Base-by-base conservation (phyloP, 2,329 filamentous ascomycete genomes). In the Pleoardoris graminearum region DNA sequence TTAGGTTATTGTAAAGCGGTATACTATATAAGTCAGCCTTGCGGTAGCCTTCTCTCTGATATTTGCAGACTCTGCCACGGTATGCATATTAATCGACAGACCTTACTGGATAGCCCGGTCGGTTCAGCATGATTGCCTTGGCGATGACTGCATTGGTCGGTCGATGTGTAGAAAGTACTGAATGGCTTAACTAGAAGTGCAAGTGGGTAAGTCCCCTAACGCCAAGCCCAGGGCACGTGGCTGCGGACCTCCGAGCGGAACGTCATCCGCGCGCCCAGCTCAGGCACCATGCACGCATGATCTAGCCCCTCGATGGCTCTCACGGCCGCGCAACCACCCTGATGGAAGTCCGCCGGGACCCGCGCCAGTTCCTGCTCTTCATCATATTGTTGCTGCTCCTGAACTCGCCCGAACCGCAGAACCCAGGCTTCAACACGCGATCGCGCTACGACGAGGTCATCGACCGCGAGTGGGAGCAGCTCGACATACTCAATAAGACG, bases 401-500 rank as follows among this genome's bases (percentile, higher is more conserved):
- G 51, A 73, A 72, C 61, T 70, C 68, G 32, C 68, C 68, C 22
- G 69, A 72, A 43, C 67, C 66, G 36, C 68, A 72, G 52, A 68
- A 68, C 55, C 62, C 65, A 39, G 51, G 60, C 11, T 71, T 63
- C 65, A 66, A 65, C 57, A 60, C 61, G 48, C 65, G 65, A 48
- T 62, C 67, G 41, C 68, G 63, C 43, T 73, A 67, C 55, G 77
- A 82, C 51, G 75, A 79, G 56, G 75, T 79, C 51, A 71, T 84
- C 49, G 71, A 72, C 16, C 74, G 78, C 55, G 81, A 85, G 69
- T 76, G 77, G 60, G 71, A 76, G 56, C 77, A 78, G 49, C 73
- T 85, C 17, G 72, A 73, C 12, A 65, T 80, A 12, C 46, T 73
- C n/a, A 73, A 72, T 27, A 52, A 51, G 14, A 72, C 70, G 16